Base-by-base conservation (phyloP, 106 monocot species). In the Acorus calamus region DNA sequence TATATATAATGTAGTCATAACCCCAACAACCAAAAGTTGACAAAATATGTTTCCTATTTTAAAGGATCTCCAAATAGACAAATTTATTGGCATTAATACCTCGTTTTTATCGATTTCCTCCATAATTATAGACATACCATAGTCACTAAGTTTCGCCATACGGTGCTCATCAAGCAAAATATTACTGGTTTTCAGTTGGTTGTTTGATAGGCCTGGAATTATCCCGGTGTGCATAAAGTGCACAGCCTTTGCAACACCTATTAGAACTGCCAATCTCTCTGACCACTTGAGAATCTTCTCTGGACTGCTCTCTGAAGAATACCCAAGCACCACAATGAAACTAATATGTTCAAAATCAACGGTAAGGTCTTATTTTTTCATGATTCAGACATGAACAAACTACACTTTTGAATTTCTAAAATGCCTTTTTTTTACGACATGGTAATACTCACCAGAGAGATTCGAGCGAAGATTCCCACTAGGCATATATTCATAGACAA, bases 191-290 rank as follows among this genome's bases (percentile, higher is more conserved):
- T 77, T 94, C 61, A 94, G 55, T 60, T 72, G 73, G 67, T 90
- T 94, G 60, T 82, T 87, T 47, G 66, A 80, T 58, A 87, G 86
- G 65, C 94, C 94, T 63, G 94, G 94, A 76, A 94, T 89, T 12
- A 87, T 76, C 62, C 94, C 89, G 8, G 94, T 87, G 47, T 94
- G 86, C 14, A 94, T 71, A 70, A 94, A 94, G 50, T 90, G 84
- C 13, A 90, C 80, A 6, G 91, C 96, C 66, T 87, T 96, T 46
- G 83, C 82, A 56, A 96, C 79, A 52, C 86, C 80, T 55, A 83
- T 81, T 41, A 96, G 70, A 71, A 87, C 57, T 56, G 78, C 74
- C 50, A 96, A 64, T 62, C 96, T 74, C 64, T 85, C 84, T 46
- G 77, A 61, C 90, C 90, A 96, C 43, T 77, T 90, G 45, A 96